A percentile compares a stretch with the other conserved stretches of the same genome.
Evolutionary conservation across 805 yeast genomes (phyloP).

Genomic region (Metschnikowia picachoensis): DNA sequence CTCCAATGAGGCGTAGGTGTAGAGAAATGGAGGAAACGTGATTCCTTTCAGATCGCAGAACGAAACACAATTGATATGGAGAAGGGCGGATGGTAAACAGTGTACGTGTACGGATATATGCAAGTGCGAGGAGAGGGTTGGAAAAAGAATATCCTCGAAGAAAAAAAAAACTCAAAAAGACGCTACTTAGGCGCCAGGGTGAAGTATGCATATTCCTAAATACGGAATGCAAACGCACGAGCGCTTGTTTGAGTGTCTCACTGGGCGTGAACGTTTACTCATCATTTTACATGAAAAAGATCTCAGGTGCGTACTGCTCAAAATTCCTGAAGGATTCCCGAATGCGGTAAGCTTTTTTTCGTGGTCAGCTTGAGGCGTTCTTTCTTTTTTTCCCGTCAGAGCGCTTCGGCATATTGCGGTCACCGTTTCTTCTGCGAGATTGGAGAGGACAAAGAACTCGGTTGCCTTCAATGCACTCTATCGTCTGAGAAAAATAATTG

Average conservation of each 20-base stretch:
- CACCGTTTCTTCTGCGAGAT: conserved; percentile 7
- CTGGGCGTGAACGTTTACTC: no score
- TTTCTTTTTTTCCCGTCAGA: no score
- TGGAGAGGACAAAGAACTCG: not conserved
- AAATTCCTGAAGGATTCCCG: no score
- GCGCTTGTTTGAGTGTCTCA: not conserved
- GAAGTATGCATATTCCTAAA: not conserved
- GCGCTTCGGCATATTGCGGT: not conserved
- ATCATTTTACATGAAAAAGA: no score
- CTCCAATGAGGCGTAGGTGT: not conserved
- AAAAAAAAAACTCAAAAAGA: not conserved
- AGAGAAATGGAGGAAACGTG: no score
- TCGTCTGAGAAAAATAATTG: conserved; percentile 1
- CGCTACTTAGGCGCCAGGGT: conserved; percentile 3
- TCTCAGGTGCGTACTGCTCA: no score
- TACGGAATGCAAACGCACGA: not conserved
- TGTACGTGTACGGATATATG: not conserved
- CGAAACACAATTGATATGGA: no score
- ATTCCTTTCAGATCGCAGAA: no score
- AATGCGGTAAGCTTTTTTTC: no score
- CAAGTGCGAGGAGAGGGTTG: not conserved
- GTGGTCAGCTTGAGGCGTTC: no score
- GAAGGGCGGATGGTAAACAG: not conserved
- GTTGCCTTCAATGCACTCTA: not conserved
- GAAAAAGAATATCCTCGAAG: not conserved